A percentile compares a stretch with the other conserved stretches of the same genome.
Conservation (phyloP, 1,284 basidiomycete species). For the Neonothopanus nambi region DNA sequence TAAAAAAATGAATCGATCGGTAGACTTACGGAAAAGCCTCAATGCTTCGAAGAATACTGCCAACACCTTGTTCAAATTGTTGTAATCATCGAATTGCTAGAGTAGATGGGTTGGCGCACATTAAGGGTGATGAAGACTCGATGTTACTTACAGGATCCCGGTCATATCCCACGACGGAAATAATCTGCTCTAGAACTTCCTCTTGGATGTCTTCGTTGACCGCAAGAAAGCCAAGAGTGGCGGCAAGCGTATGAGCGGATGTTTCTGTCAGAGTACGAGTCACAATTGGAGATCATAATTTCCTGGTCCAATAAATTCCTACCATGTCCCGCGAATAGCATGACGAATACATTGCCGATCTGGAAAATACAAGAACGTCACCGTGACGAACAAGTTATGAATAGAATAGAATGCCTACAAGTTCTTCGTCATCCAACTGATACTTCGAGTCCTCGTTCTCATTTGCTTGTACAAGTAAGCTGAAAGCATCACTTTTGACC, state of each 20-base stretch:
- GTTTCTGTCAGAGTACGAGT: constrained; percentile 17
- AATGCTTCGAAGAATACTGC: constrained; percentile 22
- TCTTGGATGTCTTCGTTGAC: constrained; percentile 22
- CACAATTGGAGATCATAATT: neutral
- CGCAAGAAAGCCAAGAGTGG: constrained; percentile 22
- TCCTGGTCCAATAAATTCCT: neutral
- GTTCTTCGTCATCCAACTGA: constrained; percentile 18
- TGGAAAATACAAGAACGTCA: neutral
- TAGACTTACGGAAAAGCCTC: constrained; percentile 20
- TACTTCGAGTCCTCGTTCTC: constrained; percentile 18
- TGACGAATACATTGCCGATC: constrained; percentile 22
- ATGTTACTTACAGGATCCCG: constrained; percentile 13
- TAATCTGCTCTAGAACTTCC: constrained; percentile 19
- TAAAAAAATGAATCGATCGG: neutral
- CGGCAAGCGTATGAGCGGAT: constrained; percentile 19
- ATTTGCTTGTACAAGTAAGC: constrained; percentile 19
- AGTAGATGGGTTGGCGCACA: neutral
- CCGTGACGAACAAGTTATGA: too few species aligned
- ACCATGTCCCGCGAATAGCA: constrained; percentile 26
- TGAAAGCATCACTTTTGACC: constrained; percentile 16
- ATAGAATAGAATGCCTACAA: constrained; percentile 9
- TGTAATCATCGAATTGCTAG: constrained; percentile 20
- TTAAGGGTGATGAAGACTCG: neutral
- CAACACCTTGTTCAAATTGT: constrained; percentile 17
- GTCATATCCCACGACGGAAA: constrained; percentile 8